Evolutionary conservation across 371 early-diverging fungal genomes (phyloP).

Genomic region (Blakeslea trispora): DNA sequence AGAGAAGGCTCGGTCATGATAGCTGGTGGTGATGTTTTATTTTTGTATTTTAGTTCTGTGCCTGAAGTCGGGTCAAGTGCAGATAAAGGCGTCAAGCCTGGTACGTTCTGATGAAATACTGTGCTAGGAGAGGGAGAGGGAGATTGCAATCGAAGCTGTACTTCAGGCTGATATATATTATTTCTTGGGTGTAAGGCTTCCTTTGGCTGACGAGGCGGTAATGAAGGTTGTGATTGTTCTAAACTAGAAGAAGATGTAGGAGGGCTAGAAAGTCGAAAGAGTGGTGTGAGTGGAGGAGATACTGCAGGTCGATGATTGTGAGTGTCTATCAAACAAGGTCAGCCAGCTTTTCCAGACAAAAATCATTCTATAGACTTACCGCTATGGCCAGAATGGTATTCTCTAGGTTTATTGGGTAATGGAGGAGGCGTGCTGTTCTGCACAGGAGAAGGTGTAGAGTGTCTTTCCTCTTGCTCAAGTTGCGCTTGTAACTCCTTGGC

Average conservation of each 20-base stretch:
- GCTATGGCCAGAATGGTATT: constrained; percentile 16
- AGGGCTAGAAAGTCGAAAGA: not conserved
- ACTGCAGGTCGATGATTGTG: too few species aligned
- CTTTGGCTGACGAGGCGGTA: constrained; percentile 9
- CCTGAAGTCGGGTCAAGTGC: not conserved
- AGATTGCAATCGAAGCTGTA: not conserved
- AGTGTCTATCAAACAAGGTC: too few species aligned
- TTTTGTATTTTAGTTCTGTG: constrained; percentile 2
- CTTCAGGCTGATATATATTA: too few species aligned
- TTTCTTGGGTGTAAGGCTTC: not conserved
- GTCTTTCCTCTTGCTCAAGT: constrained; percentile 16
- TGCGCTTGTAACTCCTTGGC: constrained; percentile 33
- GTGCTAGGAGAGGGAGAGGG: constrained; percentile 9
- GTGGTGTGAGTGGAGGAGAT: constrained; percentile 6
- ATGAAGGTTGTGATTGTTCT: constrained; percentile 4
- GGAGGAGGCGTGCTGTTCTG: constrained; percentile 23
- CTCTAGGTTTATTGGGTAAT: constrained; percentile 27
- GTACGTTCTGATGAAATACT: constrained; percentile 13
- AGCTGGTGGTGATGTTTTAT: too few species aligned
- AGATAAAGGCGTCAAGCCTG: constrained; percentile 1
- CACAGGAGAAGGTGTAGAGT: not conserved
- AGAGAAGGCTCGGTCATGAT: not conserved
- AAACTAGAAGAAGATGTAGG: not conserved
- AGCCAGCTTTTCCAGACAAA: too few species aligned
- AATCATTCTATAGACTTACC: not conserved